Base-by-base conservation (phyloP, 352 stramenopile species). In the Pythium insidiosum region DNA sequence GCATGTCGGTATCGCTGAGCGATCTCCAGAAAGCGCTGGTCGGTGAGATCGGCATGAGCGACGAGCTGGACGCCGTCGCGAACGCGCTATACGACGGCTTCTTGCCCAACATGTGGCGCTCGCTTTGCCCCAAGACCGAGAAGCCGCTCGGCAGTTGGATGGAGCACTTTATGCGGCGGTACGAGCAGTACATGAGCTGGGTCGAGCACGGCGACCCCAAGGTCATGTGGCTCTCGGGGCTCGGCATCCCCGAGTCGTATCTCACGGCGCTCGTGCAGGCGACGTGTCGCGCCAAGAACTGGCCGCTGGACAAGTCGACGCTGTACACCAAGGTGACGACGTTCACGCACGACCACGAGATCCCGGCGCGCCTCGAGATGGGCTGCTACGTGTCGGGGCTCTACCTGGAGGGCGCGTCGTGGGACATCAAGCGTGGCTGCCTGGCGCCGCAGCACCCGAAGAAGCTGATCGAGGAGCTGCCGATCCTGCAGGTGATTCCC, bases 121-220 rank as follows among this genome's bases (percentile, higher is more conserved):
- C 68, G 21, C 53, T 98, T 20, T 93, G 78, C 31, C 94, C 93
- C 9, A 88, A 90, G 58, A 98, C 92, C 0, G 74, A 97, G 48
- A 98, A 98, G 44, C 89, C 89, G 4, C 68, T 98, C n/a, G 92
- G 92, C 5, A 94, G 79, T 35, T 98, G 93, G 93, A 98, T 98
- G 81, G 69, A 80, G 29, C 88, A 98, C 63, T 98, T 97, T 54
- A 89, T 72, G 37, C 44, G 58, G 34, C 68, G 93, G 12, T 86
- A 90, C 61, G 60, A 50, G 7, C 93, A 98, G 60, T 98, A 98
- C 60, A 82, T 87, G 66, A 54, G 64, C 29, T 98, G 93, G 93
- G 70, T 98, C 20, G 54, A 69, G 15, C 47, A 92, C 10, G 89
- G 93, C 6, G 87, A 98, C 38, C 89, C 90, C 12, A 66, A 66